Evolutionary conservation across 441 rosid genomes (phyloP).

Genomic region (Breynia disticha): DNA sequence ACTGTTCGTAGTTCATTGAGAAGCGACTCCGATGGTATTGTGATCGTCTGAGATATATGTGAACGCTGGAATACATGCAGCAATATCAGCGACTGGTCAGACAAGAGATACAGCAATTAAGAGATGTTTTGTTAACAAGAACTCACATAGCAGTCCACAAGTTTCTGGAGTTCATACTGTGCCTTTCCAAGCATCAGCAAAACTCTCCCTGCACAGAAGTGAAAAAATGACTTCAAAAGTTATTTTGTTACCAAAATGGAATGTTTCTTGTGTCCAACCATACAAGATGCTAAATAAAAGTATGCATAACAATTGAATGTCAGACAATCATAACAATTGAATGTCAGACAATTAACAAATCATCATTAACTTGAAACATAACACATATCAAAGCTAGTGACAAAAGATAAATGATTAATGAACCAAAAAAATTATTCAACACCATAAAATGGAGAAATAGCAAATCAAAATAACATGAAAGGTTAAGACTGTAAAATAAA

Average conservation of each 20-base stretch:
- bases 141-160: constrained; percentile 89
- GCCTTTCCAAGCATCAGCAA: constrained; percentile 72
- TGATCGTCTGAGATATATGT: constrained; percentile 67
- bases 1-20: constrained; percentile 82
- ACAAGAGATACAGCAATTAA: not conserved
- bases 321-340: too few species aligned
- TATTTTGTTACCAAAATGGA: too few species aligned
- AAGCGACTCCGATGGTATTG: constrained; percentile 86
- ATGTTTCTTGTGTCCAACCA: too few species aligned
- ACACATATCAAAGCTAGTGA: too few species aligned
- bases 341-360: too few species aligned
- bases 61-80: constrained; percentile 51
- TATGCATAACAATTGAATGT: too few species aligned
- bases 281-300: too few species aligned
- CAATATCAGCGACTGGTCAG: constrained; percentile 4
- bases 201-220: constrained; percentile 37
- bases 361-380: too few species aligned
- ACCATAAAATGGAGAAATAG: too few species aligned
- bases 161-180: constrained; percentile 85
- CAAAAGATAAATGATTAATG: too few species aligned
- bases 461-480: too few species aligned
- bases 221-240: not conserved
- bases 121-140: constrained; percentile 4
- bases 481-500: not conserved
- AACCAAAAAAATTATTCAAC: too few species aligned